Evolutionary conservation across 2,329 filamentous ascomycete species (phyloP).

Genomic region (Neofusicoccum sp.): DNA sequence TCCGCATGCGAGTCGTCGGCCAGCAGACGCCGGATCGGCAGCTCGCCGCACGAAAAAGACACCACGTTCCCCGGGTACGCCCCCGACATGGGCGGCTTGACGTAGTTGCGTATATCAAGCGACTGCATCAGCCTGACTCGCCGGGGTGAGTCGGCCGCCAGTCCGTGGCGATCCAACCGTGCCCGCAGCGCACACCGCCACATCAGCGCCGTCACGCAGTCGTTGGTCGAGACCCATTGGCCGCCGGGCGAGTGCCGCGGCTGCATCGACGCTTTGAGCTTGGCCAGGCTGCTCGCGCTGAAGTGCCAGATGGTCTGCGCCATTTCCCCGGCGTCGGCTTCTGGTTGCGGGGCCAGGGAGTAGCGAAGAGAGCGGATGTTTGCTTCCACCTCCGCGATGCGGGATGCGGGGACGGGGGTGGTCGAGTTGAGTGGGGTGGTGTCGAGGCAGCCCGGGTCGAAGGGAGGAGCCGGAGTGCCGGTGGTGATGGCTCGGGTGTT

Average conservation of each 20-base stretch:
- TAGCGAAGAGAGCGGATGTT: conserved; percentile 18
- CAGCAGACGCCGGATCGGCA: conserved; percentile 20
- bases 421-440: background rate
- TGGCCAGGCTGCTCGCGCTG: conserved; percentile 20
- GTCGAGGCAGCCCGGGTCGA: conserved; percentile 11
- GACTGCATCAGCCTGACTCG: conserved; percentile 20
- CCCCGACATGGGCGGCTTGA: conserved; percentile 24
- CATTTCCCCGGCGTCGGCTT: conserved; percentile 25
- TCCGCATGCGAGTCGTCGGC: conserved; percentile 19
- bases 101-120: conserved; percentile 23
- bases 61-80: conserved; percentile 26
- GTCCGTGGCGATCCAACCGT: conserved; percentile 19
- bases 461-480: conserved; percentile 19
- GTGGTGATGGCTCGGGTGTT: conserved; percentile 23
- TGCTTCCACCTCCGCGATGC: background rate
- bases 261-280: conserved; percentile 20
- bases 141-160: background rate
- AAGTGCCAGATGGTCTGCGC: conserved; percentile 26
- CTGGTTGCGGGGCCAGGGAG: conserved; percentile 21
- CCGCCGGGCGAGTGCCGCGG: conserved; percentile 4
- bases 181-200: conserved; percentile 25
- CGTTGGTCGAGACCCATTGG: conserved; percentile 27
- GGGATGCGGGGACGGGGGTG: background rate
- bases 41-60: conserved; percentile 19
- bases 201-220: conserved; percentile 26